These are phyloP conservation scores for Tuber indicum DNA, from an alignment of 495 filamentous ascomycete species.

Conservation along the genomic window DNA sequence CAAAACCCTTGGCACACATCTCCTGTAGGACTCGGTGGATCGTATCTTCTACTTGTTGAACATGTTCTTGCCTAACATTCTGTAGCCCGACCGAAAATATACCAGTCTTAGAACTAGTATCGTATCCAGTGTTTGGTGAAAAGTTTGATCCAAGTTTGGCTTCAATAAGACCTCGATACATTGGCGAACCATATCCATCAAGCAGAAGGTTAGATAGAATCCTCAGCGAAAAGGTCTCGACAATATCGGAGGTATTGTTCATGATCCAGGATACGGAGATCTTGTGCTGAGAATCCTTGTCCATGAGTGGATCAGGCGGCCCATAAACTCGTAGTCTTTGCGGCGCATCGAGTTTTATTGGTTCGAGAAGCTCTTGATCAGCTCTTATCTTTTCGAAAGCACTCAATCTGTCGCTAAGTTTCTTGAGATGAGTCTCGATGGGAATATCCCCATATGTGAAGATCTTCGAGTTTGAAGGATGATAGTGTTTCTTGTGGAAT, in stretches of 20 bases:
- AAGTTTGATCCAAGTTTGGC: slow-evolving; percentile 85
- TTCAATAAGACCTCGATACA: slow-evolving; percentile 87
- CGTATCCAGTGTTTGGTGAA: slow-evolving; percentile 87
- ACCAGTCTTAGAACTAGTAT: slow-evolving; percentile 64
- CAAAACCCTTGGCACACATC: slow-evolving; percentile 67
- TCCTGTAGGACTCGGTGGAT: slow-evolving; percentile 63
- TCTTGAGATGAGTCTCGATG: slow-evolving; percentile 66
- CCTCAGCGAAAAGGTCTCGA: slow-evolving; percentile 78
- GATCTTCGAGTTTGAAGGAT: slow-evolving; percentile 92
- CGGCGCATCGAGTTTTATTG: slow-evolving; percentile 63
- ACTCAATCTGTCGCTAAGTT: slow-evolving; percentile 65
- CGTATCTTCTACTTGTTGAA: slow-evolving; percentile 65
- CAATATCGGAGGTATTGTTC: slow-evolving; percentile 68
- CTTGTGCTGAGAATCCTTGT: slow-evolving; percentile 80
- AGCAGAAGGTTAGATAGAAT: slow-evolving; percentile 75
- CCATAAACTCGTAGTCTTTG: slow-evolving; percentile 64
- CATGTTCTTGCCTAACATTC: slow-evolving; percentile 71
- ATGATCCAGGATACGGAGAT: slow-evolving; percentile 89
- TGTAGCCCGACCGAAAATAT: slow-evolving; percentile 87
- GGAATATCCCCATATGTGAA: slow-evolving; percentile 95
- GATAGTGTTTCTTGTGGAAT: slow-evolving; percentile 87
- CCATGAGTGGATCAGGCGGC: slow-evolving; percentile 80
- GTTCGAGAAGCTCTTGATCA: slow-evolving; percentile 66
- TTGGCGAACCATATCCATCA: slow-evolving; percentile 89
- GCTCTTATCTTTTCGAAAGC: slow-evolving; percentile 61